Evolutionary conservation across 78 protist species (phyloP), one percentile per base, ranked within the genome.

Genomic region (slime mould (Dictyostelium discoideum)): DNA sequence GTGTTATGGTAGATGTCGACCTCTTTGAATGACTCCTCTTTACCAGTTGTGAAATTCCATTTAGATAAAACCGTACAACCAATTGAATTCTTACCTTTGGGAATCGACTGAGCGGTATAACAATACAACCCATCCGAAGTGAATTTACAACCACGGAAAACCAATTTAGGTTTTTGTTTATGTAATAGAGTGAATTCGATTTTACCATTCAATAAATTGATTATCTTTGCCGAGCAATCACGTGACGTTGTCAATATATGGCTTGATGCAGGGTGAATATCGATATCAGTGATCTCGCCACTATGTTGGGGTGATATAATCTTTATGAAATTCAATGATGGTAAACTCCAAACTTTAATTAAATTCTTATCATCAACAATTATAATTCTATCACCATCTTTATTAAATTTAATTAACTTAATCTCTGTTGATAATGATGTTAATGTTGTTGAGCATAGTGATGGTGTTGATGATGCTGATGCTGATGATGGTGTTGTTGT

Each of bases 111-210:
- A 6, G 46, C 46, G 0, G 87, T 69, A 39, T 80, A 42, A 8
- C 69, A 18, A 39, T 54, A 63, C 24, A 81, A 42, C 2, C 87
- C 86, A 42, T 81, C 87, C 3, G 40, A 22, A 10, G 84, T 32
- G 83, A 89, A 89, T 63, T 86, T 60, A 46, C 94, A 80, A 11
- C 94, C 94, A 32, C 94, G 57, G n/a, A 89, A 89, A 65, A 20
- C 87, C 2, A 89, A 57, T 18, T 69, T 40, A 5, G 69, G 69
- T 13, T 69, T 81, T 13, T 81, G 60, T 13, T 42, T 69, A 67
- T 60, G 74, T 42, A 44, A 10, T 72, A 89, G 57, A 10, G 87
- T 69, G 46, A 81, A 76, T 48, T 89, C 94, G 24, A 81, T 24
- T 16, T 81, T 81, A 9, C 94, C 94, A 39, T 65, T 60, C 11